Evolutionary conservation across 1,284 basidiomycete genomes (phyloP).

Genomic region (Trichosporon coremiiforme): DNA sequence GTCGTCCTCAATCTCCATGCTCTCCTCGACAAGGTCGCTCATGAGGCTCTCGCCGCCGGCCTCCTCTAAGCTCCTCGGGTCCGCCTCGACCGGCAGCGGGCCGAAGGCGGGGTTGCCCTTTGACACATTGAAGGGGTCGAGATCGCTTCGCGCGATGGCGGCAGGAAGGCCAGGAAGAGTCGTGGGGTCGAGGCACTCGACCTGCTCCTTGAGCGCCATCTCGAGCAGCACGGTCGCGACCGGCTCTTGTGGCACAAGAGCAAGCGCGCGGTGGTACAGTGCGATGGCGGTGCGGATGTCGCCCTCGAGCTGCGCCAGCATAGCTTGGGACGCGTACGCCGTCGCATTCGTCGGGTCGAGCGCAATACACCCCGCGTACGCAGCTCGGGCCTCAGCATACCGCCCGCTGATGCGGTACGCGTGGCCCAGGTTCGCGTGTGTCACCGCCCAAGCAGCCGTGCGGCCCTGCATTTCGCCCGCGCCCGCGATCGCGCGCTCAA

Average conservation of each 20-base stretch:
- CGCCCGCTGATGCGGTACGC: conserved; percentile 76
- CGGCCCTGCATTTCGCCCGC: conserved; percentile 81
- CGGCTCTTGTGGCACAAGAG: conserved; percentile 80
- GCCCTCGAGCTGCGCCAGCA: conserved; percentile 74
- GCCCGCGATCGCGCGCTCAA: conserved; percentile 70
- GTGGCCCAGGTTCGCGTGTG: conserved; percentile 88
- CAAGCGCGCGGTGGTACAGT: conserved; percentile 85
- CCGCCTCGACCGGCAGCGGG: conserved; percentile 42
- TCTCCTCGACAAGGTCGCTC: conserved; percentile 18
- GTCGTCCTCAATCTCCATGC: conserved; percentile 20
- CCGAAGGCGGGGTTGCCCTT: conserved; percentile 50
- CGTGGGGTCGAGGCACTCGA: conserved; percentile 48
- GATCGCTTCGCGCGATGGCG: conserved; percentile 37
- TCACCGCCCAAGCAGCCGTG: conserved; percentile 77
- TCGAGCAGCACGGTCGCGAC: conserved; percentile 83
- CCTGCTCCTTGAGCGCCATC: conserved; percentile 67
- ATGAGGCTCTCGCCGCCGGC: conserved; percentile 34
- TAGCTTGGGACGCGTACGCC: conserved; percentile 79
- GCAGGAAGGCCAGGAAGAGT: conserved; percentile 48
- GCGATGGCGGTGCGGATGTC: conserved; percentile 76
- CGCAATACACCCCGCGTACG: conserved; percentile 75
- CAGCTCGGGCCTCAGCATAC: conserved; percentile 67
- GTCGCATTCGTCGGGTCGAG: conserved; percentile 76
- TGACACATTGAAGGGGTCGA: conserved; percentile 52
- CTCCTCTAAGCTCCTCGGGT: conserved; percentile 39